These are phyloP conservation scores for Ramaria sp. DNA, from an alignment of 768 basidiomycete species.

Conservation along the genomic window DNA sequence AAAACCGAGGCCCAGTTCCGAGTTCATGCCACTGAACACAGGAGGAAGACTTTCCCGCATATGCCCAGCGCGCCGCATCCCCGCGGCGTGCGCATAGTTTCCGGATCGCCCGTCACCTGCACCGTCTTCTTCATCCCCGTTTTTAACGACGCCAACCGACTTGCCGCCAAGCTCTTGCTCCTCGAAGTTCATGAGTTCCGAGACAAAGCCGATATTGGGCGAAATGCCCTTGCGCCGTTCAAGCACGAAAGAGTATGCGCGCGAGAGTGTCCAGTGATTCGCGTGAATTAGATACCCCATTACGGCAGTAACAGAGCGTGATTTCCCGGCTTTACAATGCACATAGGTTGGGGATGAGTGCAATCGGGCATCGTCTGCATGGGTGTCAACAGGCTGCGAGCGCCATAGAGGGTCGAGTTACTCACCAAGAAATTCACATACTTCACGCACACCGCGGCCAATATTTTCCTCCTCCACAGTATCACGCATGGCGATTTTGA, in stretches of 20 bases:
- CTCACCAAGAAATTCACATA: constrained; percentile 81
- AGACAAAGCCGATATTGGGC: constrained; percentile 96
- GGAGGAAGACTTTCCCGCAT: constrained; percentile 71
- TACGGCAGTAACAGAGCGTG: constrained; percentile 90
- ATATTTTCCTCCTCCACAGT: constrained; percentile 93
- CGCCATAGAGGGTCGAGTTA: constrained; percentile 7
- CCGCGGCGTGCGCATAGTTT: constrained; percentile 35
- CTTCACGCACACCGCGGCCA: constrained; percentile 67
- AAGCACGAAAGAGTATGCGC: constrained; percentile 84
- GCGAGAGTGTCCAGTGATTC: constrained; percentile 91
- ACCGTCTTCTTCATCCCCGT: constrained; percentile 22
- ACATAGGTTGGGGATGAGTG: constrained; percentile 88
- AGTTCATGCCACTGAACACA: constrained; percentile 24
- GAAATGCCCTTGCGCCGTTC: constrained; percentile 91
- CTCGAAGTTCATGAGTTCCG: constrained; percentile 94
- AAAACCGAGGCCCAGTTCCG: constrained; percentile 20
- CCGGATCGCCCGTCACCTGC: constrained; percentile 18
- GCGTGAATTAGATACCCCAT: constrained; percentile 97
- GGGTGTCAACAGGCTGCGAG: not conserved
- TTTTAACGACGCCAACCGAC: constrained; percentile 54
- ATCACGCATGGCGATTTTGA: constrained; percentile 87
- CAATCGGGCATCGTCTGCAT: constrained; percentile 78
- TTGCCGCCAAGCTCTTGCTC: constrained; percentile 79
- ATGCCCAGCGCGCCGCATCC: constrained; percentile 48
- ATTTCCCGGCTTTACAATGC: constrained; percentile 94